A percentile compares a stretch with the other conserved stretches of the same genome.
Conservation (phyloP, 805 yeast genomes). For the Kodamaea kakaduensis region DNA sequence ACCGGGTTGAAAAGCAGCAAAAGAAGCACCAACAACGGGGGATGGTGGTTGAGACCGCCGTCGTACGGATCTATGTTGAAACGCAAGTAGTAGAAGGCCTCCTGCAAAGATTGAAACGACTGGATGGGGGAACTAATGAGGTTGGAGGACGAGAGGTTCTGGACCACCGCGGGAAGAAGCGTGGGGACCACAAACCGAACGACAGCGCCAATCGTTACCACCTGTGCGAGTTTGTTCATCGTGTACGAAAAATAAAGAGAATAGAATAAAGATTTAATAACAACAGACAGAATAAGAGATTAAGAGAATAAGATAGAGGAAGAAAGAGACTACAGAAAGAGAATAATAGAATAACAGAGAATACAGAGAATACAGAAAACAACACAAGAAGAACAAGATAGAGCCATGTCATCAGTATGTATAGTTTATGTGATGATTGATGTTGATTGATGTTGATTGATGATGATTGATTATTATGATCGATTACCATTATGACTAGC, state of each 20-base stretch:
- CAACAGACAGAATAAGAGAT: not conserved
- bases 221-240: constrained; percentile 23
- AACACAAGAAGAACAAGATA: constrained; percentile 1
- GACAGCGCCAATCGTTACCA: constrained; percentile 25
- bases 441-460: too few species aligned
- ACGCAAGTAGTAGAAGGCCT: constrained; percentile 32
- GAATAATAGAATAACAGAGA: too few species aligned
- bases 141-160: constrained; percentile 37
- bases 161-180: constrained; percentile 28
- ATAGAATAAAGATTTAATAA: constrained; percentile 1
- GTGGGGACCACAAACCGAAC: constrained; percentile 35
- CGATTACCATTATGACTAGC: too few species aligned
- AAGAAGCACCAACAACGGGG: constrained; percentile 64
- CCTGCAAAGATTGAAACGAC: constrained; percentile 51
- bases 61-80: constrained; percentile 63
- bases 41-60: constrained; percentile 85
- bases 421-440: too few species aligned
- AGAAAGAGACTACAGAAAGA: too few species aligned
- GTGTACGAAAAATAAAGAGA: not conserved
- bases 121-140: constrained; percentile 71
- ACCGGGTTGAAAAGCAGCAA: constrained; percentile 36
- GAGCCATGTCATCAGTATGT: constrained; percentile 3
- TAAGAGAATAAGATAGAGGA: not conserved
- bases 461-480: too few species aligned
- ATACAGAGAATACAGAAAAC: too few species aligned